Conservation (phyloP, 129 eudicot species). For the Flaveria linearis region DNA sequence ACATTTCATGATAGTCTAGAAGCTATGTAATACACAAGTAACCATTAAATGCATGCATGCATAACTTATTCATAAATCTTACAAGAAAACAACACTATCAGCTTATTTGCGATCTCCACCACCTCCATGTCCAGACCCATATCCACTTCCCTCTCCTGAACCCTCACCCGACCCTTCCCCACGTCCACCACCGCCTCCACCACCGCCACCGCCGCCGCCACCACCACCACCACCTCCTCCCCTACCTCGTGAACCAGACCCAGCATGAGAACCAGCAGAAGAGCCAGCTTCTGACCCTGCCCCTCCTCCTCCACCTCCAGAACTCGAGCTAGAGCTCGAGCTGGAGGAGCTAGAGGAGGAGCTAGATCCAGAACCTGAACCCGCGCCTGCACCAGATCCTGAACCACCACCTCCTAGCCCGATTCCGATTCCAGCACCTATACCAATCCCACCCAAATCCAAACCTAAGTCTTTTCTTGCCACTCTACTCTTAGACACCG, state of each 20-base stretch:
- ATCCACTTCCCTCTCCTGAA: conserved; percentile 65
- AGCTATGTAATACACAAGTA: conserved; percentile 1
- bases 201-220: not conserved
- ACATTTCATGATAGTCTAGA: not conserved
- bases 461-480: conserved; percentile 66
- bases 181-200: conserved; percentile 33
- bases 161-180: conserved; percentile 39
- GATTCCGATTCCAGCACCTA: conserved; percentile 61
- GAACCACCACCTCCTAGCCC: conserved; percentile 70
- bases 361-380: conserved; percentile 32
- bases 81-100: not conserved
- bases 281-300: conserved; percentile 61
- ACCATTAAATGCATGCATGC: conserved; percentile 5
- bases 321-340: conserved; percentile 46
- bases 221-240: conserved; percentile 16
- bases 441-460: conserved; percentile 60
- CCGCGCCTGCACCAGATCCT: conserved; percentile 49
- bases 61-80: conserved; percentile 17
- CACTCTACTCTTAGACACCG: conserved; percentile 52
- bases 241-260: conserved; percentile 39
- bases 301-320: conserved; percentile 51
- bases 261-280: conserved; percentile 62
- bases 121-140: conserved; percentile 63
- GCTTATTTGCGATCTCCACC: conserved; percentile 48
- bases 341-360: conserved; percentile 48